Evolutionary conservation across 257 asterid genomes (phyloP).

Genomic region (Scutellaria baicalensis): DNA sequence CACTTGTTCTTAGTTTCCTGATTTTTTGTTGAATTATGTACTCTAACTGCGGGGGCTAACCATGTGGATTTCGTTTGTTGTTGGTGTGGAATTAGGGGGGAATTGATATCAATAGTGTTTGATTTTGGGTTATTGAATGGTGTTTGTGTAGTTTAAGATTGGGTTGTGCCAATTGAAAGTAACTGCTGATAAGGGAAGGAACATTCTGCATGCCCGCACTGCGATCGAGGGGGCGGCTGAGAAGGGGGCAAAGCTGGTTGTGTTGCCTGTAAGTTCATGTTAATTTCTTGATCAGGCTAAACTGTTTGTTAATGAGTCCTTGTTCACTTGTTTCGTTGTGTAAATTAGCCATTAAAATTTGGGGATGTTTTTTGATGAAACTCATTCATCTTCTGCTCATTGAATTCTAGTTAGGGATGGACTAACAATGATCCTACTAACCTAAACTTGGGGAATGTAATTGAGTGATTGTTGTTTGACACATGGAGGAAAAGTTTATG

Average conservation of each 20-base stretch:
- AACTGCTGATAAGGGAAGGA: slow-evolving; percentile 76
- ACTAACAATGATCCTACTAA: background rate
- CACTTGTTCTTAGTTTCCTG: background rate
- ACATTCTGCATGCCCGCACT: slow-evolving; percentile 64
- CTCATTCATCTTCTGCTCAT: background rate
- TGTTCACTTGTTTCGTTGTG: background rate
- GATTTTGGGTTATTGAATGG: background rate
- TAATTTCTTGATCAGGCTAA: background rate
- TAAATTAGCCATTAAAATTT: background rate
- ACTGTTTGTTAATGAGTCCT: background rate
- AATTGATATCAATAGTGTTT: background rate
- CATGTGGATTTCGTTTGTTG: background rate
- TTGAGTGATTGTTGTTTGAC: background rate
- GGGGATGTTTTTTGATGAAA: background rate
- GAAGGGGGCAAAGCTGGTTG: slow-evolving; percentile 80
- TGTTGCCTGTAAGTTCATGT: slow-evolving; percentile 67
- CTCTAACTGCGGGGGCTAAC: background rate
- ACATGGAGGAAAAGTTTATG: background rate
- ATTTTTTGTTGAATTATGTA: background rate
- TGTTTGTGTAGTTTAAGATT: slow-evolving; percentile 60
- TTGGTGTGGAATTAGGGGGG: background rate
- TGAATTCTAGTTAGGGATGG: background rate
- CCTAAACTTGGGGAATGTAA: background rate
- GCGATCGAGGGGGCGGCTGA: slow-evolving; percentile 83
- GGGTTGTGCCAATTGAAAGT: slow-evolving; percentile 82